Percentiles rank a stretch among this genome's conserved stretches.
Conservation (phyloP, 192 early-diverging fungal species). For the Backusella australiensis region DNA sequence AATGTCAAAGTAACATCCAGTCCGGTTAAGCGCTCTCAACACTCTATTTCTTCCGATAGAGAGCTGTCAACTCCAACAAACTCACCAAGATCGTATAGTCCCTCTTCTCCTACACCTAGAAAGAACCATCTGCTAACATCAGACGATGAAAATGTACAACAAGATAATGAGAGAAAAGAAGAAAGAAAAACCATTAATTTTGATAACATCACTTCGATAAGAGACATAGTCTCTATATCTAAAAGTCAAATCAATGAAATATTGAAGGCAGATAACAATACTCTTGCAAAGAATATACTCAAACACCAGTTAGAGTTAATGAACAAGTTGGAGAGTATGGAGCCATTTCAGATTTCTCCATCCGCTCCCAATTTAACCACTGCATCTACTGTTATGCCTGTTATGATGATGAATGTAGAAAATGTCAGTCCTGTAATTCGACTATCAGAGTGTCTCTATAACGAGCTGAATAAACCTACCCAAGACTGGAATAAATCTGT, state of each 20-base stretch:
- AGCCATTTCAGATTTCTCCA: not conserved
- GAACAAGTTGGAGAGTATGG: slow-evolving; percentile 1
- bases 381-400: not conserved
- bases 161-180: not conserved
- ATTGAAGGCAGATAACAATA: not conserved
- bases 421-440: not conserved
- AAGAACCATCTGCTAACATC: not conserved
- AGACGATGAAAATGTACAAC: not conserved
- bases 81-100: not conserved
- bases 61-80: not conserved
- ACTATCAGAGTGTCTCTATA: not conserved
- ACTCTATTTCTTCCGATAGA: not conserved
- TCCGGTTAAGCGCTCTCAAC: not conserved
- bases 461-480: not conserved
- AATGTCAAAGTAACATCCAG: slow-evolving; percentile 6
- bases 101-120: not conserved
- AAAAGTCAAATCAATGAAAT: not conserved
- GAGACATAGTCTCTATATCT: not conserved
- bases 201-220: not conserved
- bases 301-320: not conserved
- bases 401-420: not conserved
- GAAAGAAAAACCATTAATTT: not conserved
- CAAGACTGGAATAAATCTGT: not conserved
- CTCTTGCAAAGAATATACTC: not conserved
- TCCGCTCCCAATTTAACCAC: not conserved